Evolutionary conservation across 768 basidiomycete species (phyloP), one percentile per base, ranked within the genome.

Genomic region (Daedaleopsis nitida): DNA sequence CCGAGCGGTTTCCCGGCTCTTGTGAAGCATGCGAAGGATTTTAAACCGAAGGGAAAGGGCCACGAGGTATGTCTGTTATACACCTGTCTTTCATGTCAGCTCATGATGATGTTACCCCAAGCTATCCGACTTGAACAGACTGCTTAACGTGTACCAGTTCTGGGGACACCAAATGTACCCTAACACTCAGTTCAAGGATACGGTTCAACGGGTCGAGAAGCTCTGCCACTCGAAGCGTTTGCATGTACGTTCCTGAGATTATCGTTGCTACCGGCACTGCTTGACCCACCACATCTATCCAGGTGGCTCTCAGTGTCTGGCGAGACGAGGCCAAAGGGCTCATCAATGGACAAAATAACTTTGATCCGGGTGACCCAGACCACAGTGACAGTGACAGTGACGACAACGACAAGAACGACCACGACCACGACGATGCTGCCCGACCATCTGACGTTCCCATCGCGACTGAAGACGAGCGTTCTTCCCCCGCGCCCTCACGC

Each of bases 141-240:
- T 98, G 14, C 78, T 98, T 57, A 85, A 87, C 63, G 77, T 91
- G 38, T 98, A 98, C 71, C 94, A 95, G 69, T 91, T 94, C 68
- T 99, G 97, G 97, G 83, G 94, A 4, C 97, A 98, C 76, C 84
- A 83, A 67, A 80, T 99, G 80, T 96, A 90, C 70, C 97, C 97
- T 5, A 93, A 90, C 69, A 88, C 85, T 5, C 87, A 89, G 43
- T 97, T 98, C 73, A 80, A 81, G 48, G 95, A 97, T 69, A 96
- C 94, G 0, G 86, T 96, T 6, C 77, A 85, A 35, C 82, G 89
- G 11, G 85, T 98, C 11, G 96, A 99, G 78, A 92, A 89, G 67
- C 73, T 97, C 12, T 97, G 93, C 70, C 91, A 91, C 66, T 88
- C 91, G 7, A 86, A 86, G 53, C 84, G 91, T 14, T 91, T 98